A percentile compares a stretch with the other conserved stretches of the same genome.
These are phyloP conservation scores for Botrytis deweyae DNA, from an alignment of 2,329 filamentous ascomycete genomes.

Conservation along the genomic window DNA sequence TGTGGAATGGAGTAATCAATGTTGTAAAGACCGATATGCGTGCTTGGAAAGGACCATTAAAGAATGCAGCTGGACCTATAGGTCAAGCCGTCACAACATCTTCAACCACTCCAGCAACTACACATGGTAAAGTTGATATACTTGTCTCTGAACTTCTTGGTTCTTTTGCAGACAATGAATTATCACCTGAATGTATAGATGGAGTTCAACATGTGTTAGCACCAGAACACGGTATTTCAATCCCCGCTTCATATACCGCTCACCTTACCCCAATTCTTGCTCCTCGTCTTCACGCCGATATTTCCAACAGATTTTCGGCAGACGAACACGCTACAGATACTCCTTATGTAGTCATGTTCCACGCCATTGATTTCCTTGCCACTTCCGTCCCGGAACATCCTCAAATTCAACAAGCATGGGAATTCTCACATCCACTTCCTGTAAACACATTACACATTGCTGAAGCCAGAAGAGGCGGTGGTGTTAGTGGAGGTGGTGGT, in stretches of 20 bases:
- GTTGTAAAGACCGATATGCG: conserved; percentile 98
- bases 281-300: conserved; percentile 80
- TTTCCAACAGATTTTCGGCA: conserved; percentile 58
- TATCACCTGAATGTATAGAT: conserved; percentile 94
- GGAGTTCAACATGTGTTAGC: conserved; percentile 89
- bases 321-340: conserved; percentile 80
- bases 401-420: conserved; percentile 75
- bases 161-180: conserved; percentile 95
- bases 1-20: conserved; percentile 79
- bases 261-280: conserved; percentile 90
- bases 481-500: conserved; percentile 64
- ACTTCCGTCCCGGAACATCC: conserved; percentile 57
- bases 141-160: conserved; percentile 91
- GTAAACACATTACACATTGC: conserved; percentile 54
- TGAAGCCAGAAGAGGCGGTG: conserved; percentile 59
- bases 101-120: conserved; percentile 42
- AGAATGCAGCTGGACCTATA: conserved; percentile 37
- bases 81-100: conserved; percentile 41
- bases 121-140: conserved; percentile 76
- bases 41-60: conserved; percentile 82
- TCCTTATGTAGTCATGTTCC: conserved; percentile 92
- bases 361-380: conserved; percentile 83
- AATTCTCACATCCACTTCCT: conserved; percentile 75
- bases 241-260: conserved; percentile 89
- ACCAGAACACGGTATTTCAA: conserved; percentile 80